phyloP scores from a whole-genome alignment of 352 stramenopile species.

The Globisporangium iwayamae region DNA sequence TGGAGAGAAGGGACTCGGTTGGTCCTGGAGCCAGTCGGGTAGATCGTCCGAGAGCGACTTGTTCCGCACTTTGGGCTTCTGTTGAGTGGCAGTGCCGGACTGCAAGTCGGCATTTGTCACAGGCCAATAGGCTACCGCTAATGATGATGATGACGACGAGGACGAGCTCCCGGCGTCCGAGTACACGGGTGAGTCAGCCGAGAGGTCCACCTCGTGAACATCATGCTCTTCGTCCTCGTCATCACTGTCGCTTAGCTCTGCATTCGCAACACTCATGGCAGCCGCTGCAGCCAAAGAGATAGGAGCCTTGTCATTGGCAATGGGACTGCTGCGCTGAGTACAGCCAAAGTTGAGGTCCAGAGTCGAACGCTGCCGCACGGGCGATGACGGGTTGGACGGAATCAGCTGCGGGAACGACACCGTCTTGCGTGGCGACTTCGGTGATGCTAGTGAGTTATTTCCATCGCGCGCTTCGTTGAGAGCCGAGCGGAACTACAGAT shows the following conservation, averaged over 20 bases:
- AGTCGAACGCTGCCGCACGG: conserved; percentile 1
- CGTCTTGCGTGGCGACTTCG: conserved; percentile 24
- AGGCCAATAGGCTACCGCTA: neutral
- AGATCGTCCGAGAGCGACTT: conserved; percentile 15
- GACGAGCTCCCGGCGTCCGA: conserved; percentile 12
- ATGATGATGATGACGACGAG: conserved; percentile 5
- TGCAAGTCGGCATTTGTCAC: neutral
- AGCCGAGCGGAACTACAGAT: conserved; percentile 11
- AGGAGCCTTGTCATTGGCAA: neutral
- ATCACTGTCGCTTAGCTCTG: neutral
- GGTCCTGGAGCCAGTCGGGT: conserved; percentile 19
- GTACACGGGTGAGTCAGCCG: conserved; percentile 10
- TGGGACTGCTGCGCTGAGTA: neutral
- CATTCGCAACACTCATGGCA: neutral
- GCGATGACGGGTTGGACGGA: conserved; percentile 6
- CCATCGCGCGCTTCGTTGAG: conserved; percentile 13
- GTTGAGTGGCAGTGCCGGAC: neutral
- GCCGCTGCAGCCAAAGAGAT: no score
- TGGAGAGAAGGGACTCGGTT: neutral
- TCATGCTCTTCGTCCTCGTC: conserved; percentile 9
- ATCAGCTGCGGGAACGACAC: conserved; percentile 24
- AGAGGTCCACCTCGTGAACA: conserved; percentile 10
- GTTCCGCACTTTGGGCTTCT: neutral
- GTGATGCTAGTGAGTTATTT: neutral
- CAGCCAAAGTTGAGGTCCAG: conserved; percentile 1